These are phyloP conservation scores for Bigelowiella natans DNA, from an alignment of 78 protist species.

Conservation along the genomic window DNA sequence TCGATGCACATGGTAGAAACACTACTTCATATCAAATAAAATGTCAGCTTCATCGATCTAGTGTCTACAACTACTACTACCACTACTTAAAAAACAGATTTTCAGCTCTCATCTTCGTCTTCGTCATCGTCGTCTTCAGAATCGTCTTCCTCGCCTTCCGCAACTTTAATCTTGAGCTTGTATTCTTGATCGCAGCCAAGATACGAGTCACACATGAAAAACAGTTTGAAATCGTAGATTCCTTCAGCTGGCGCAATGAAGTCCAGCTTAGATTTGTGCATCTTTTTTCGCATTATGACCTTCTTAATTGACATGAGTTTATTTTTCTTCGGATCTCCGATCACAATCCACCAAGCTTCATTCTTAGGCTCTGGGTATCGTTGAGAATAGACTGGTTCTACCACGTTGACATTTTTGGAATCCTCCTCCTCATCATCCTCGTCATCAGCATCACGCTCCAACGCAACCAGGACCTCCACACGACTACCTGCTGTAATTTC, in stretches of 20 bases:
- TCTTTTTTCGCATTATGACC: background rate
- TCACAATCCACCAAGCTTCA: constrained; percentile 61
- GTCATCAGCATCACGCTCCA: constrained; percentile 56
- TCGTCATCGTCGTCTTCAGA: constrained; percentile 19
- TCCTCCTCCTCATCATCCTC: background rate
- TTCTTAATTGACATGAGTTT: constrained; percentile 55
- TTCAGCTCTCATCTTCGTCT: background rate
- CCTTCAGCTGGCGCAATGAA: constrained; percentile 70
- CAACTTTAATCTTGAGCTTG: constrained; percentile 40
- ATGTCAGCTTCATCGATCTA: background rate
- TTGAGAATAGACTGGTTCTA: background rate
- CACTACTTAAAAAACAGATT: background rate
- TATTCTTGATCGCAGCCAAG: constrained; percentile 80
- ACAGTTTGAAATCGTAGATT: constrained; percentile 47
- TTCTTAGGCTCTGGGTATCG: background rate
- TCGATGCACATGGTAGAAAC: background rate
- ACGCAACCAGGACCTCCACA: constrained; percentile 38
- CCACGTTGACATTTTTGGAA: background rate
- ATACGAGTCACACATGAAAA: constrained; percentile 77
- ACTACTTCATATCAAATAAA: background rate
- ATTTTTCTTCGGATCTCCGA: constrained; percentile 43
- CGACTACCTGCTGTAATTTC: constrained; percentile 25
- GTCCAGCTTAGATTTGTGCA: constrained; percentile 31
- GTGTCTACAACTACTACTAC: background rate
- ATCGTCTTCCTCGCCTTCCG: background rate